Evolutionary conservation across 2,329 filamentous ascomycete species (phyloP), one percentile per base, ranked within the genome.

Genomic region (Aspergillus puulaauensis): DNA sequence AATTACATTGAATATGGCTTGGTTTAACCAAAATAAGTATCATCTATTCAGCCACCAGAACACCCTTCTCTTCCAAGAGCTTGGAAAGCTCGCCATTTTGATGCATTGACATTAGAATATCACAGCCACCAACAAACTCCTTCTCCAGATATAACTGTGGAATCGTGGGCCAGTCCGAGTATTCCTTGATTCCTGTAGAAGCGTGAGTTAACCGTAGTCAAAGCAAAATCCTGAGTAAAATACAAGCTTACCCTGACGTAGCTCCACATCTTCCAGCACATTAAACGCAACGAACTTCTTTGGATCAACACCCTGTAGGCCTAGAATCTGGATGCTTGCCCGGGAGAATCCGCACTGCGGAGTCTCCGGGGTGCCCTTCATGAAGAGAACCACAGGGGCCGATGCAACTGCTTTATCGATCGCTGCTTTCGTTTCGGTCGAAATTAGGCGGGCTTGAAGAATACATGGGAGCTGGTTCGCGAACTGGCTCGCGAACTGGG

Each of bases 101-200:
- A 79, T 98, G 93, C 95, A 99, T 98, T 2, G 89, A 90, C 74
- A 98, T 89, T 67, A 99, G 77, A 64, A 99, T 99, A 76, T 99
- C 95, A 74, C 93, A 97, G n/a, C 95, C 95, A 55, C 95, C 95
- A 47, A 99, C 82, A 73, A 99, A 99, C 74, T 99, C 93, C 79
- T 93, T 93, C 62, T 96, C 86, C 52, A 99, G 83, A 77, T 98
- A 99, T 17, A 99, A 83, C 77, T 99, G 95, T 6, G 95, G 95
- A 73, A 99, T 98, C 19, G 95, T 99, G 14, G 95, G 95, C 95
- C 95, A 99, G 73, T 98, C 95, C 2, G 93, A 96, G 82, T 95
- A 99, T 78, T 99, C 93, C 80, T 99, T 99, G 80, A 99, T 96
- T 52, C 95, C 93, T 93, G 64, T 45, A 48, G 48, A 23, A 53